phyloP scores from a whole-genome alignment of 768 basidiomycete species.

The Tephrocybe sp. region DNA sequence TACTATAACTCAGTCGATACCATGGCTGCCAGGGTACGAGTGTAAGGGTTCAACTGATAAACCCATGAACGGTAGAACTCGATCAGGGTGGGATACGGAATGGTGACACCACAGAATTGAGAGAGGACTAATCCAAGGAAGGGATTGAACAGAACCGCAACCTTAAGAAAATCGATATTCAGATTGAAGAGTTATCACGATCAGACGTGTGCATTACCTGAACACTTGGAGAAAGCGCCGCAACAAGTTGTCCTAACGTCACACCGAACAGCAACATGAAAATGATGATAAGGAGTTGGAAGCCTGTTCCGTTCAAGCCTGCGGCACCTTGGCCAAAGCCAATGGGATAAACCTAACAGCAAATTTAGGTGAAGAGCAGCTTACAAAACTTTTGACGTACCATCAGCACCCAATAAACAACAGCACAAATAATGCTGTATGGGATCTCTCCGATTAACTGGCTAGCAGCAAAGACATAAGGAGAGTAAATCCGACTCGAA shows the following conservation, averaged over 20 bases:
- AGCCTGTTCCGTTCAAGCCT: conserved; percentile 62
- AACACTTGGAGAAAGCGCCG: conserved; percentile 72
- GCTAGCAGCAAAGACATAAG: conserved; percentile 79
- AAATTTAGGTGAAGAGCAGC: not conserved
- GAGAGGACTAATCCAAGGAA: conserved; percentile 63
- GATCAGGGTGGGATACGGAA: conserved; percentile 62
- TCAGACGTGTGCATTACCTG: conserved; percentile 32
- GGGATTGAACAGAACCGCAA: conserved; percentile 80
- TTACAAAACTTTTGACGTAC: conserved; percentile 28
- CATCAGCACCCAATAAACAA: conserved; percentile 76
- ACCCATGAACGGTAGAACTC: conserved; percentile 78
- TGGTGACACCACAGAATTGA: conserved; percentile 80
- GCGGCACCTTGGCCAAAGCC: conserved; percentile 62
- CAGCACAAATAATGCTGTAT: conserved; percentile 64
- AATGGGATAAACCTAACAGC: conserved; percentile 54
- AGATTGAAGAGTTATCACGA: conserved; percentile 27
- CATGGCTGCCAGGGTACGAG: conserved; percentile 68
- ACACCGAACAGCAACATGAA: conserved; percentile 69
- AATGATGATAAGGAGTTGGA: conserved; percentile 67
- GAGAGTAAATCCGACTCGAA: conserved; percentile 82
- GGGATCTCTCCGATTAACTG: conserved; percentile 84
- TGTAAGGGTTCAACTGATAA: conserved; percentile 71
- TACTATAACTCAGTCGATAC: conserved; percentile 76
- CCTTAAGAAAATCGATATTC: conserved; percentile 27
- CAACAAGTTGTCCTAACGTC: conserved; percentile 70